Conservation (phyloP, 352 stramenopile genomes). For the Pythium sp. region DNA sequence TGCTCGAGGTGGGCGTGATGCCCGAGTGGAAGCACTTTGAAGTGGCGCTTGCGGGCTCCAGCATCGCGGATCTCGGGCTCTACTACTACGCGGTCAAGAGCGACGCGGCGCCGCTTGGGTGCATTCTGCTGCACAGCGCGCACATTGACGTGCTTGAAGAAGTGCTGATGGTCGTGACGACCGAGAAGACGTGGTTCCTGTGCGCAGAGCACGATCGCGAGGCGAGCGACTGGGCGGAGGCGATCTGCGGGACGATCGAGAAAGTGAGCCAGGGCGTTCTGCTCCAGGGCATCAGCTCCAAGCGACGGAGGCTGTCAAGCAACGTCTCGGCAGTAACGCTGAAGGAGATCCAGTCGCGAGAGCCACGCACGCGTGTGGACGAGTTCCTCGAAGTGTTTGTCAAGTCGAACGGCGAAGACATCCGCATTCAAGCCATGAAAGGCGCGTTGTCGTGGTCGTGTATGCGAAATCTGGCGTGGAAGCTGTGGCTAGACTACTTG, state of each 20-base stretch:
- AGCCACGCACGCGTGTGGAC: constrained; percentile 43
- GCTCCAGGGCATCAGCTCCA: constrained; percentile 17
- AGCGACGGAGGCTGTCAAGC: constrained; percentile 40
- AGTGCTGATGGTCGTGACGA: constrained; percentile 73
- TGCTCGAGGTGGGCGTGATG: constrained; percentile 52
- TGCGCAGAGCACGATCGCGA: constrained; percentile 57
- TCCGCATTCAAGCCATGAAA: constrained; percentile 51
- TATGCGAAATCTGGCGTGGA: constrained; percentile 69
- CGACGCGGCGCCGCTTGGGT: constrained; percentile 39
- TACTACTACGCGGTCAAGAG: constrained; percentile 62
- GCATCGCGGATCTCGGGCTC: constrained; percentile 48
- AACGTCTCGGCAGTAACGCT: constrained; percentile 42
- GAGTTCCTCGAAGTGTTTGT: constrained; percentile 79
- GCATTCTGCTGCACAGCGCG: constrained; percentile 55
- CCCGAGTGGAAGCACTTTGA: constrained; percentile 65
- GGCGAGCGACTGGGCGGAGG: constrained; percentile 60
- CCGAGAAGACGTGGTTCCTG: constrained; percentile 80
- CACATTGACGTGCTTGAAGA: constrained; percentile 75
- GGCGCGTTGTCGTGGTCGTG: constrained; percentile 70
- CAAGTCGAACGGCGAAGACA: constrained; percentile 42
- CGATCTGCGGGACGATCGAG: constrained; percentile 60
- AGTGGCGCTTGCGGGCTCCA: constrained; percentile 58
- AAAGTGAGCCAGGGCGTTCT: constrained; percentile 25
- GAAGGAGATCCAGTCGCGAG: constrained; percentile 61
- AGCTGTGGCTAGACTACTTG: constrained; percentile 65